A percentile compares a stretch with the other conserved stretches of the same genome.
phyloP scores from a whole-genome alignment of 176 grass and related monocot species.

The Musa beccarii region DNA sequence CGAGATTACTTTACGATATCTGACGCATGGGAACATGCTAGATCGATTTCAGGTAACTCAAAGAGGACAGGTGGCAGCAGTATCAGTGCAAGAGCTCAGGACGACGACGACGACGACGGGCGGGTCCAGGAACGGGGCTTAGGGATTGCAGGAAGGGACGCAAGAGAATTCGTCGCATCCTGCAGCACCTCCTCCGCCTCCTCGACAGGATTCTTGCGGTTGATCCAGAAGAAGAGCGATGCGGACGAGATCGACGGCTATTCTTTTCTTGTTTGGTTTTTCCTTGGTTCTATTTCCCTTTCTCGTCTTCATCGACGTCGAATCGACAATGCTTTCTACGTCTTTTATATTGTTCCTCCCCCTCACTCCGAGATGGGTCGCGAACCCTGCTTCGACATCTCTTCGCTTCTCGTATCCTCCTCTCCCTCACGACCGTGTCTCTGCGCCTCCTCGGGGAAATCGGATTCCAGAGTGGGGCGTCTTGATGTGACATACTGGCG shows the following conservation, averaged over 20 bases:
- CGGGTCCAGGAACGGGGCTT: neutral
- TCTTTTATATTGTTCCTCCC: neutral
- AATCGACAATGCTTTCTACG: neutral
- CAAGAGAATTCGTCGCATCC: too few relatives aligned
- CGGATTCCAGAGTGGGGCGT: too few relatives aligned
- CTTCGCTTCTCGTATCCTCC: neutral
- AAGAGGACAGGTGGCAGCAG: too few relatives aligned
- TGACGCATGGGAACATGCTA: too few relatives aligned
- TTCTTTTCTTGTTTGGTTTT: neutral
- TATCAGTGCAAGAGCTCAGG: too few relatives aligned
- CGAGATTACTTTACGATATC: too few relatives aligned
- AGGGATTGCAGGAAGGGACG: neutral
- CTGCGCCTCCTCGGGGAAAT: neutral
- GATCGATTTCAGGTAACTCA: too few relatives aligned
- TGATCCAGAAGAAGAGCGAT: neutral
- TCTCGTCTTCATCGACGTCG: constrained; percentile 2
- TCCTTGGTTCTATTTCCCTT: neutral
- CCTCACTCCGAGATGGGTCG: neutral
- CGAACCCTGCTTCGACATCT: neutral
- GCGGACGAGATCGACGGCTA: neutral
- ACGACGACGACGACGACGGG: too few relatives aligned
- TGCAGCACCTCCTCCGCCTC: too few relatives aligned
- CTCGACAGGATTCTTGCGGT: neutral
- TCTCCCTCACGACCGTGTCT: neutral
- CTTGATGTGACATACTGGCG: too few relatives aligned